Evolutionary conservation across 495 filamentous ascomycete species (phyloP).

Genomic region (Daldinia decipiens): DNA sequence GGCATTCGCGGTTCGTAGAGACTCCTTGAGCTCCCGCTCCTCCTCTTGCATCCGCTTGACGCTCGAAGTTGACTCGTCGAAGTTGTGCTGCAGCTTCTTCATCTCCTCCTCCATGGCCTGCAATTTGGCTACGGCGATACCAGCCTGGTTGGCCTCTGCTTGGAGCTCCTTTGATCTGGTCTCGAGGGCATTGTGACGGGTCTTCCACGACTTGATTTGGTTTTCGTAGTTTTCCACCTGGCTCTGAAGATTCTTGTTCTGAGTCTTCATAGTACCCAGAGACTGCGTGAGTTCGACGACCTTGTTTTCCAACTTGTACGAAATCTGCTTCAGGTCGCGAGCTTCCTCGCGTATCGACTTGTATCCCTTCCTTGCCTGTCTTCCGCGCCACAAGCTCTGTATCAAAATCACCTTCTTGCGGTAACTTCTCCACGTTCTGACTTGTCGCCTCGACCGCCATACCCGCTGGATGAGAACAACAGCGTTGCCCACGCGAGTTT

Average conservation of each 20-base stretch:
- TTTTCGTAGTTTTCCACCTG: slow-evolving; percentile 97
- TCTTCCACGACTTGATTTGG: slow-evolving; percentile 94
- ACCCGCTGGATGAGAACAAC: slow-evolving; percentile 88
- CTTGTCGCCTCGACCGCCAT: slow-evolving; percentile 82
- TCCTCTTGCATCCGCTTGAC: slow-evolving; percentile 95
- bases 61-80: slow-evolving; percentile 84
- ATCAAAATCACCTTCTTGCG: slow-evolving; percentile 87
- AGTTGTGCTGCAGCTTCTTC: slow-evolving; percentile 85
- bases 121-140: slow-evolving; percentile 89
- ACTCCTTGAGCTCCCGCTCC: slow-evolving; percentile 81
- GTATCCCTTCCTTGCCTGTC: slow-evolving; percentile 80
- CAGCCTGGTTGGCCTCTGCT: slow-evolving; percentile 95
- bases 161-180: slow-evolving; percentile 91
- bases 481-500: slow-evolving; percentile 92
- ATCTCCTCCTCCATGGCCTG: slow-evolving; percentile 93
- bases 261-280: slow-evolving; percentile 86
- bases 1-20: slow-evolving; percentile 74
- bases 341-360: slow-evolving; percentile 93
- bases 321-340: slow-evolving; percentile 97
- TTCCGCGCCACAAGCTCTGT: slow-evolving; percentile 94
- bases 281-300: slow-evolving; percentile 97
- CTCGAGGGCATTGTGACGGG: slow-evolving; percentile 90
- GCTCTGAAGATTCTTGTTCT: slow-evolving; percentile 87
- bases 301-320: slow-evolving; percentile 99
- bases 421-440: slow-evolving; percentile 87